Percentiles rank a stretch among this genome's conserved stretches.
Evolutionary conservation across 2,329 filamentous ascomycete species (phyloP).

Genomic region (Penicillium sp.): DNA sequence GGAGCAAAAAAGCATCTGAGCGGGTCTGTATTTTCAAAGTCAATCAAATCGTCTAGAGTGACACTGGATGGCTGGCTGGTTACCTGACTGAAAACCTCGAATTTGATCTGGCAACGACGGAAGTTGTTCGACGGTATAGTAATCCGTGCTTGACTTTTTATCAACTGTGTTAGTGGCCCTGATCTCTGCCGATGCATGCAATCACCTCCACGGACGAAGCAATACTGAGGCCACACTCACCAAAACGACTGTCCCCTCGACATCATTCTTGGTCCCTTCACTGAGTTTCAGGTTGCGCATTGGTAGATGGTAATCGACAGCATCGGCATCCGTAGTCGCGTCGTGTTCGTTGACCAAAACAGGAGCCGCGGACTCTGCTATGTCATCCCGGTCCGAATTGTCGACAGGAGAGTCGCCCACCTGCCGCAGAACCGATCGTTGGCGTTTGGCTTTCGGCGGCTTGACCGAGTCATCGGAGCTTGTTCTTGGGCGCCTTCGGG

Average conservation of each 20-base stretch:
- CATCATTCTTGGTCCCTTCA: conserved; percentile 29
- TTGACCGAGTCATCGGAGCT: conserved; percentile 44
- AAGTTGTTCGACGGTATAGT: conserved; percentile 79
- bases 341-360: conserved; percentile 10
- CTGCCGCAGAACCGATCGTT: conserved; percentile 41
- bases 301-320: conserved; percentile 30
- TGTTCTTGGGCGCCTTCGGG: conserved; percentile 39
- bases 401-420: conserved; percentile 29
- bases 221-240: conserved; percentile 21
- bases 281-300: conserved; percentile 36
- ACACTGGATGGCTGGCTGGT: conserved; percentile 27
- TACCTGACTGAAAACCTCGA: conserved; percentile 61
- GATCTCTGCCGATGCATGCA: conserved; percentile 2
- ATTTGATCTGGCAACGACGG: conserved; percentile 76
- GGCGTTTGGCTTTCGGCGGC: conserved; percentile 44
- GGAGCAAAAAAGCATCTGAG: conserved; percentile 63
- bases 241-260: conserved; percentile 35
- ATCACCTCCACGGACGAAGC: not conserved
- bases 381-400: conserved; percentile 20
- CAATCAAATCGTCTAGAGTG: conserved; percentile 7
- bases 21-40: conserved; percentile 44
- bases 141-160: conserved; percentile 69
- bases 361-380: conserved; percentile 13
- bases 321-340: conserved; percentile 16
- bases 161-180: not conserved